Conservation (phyloP, 129 eudicot genomes). For the Gnaphalium uliginosum region DNA sequence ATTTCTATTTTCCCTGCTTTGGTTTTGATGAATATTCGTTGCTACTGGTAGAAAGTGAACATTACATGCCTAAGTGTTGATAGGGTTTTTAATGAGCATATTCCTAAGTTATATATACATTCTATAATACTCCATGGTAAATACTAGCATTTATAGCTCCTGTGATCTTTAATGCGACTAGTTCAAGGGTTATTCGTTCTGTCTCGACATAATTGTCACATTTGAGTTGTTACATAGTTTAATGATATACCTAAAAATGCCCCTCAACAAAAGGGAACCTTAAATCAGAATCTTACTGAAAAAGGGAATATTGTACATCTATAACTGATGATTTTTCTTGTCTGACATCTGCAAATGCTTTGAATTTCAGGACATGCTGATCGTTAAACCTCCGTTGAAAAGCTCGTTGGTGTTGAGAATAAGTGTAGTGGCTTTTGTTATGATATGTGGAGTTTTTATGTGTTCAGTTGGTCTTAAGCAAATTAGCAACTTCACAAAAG, state of each 20-base stretch:
- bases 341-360: constrained; percentile 22
- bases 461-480: constrained; percentile 69
- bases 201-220: background rate
- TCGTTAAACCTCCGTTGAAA: constrained; percentile 48
- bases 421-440: constrained; percentile 58
- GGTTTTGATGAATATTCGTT: background rate
- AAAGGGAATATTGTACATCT: background rate
- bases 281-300: constrained; percentile 15
- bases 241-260: background rate
- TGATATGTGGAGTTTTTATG: constrained; percentile 73
- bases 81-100: constrained; percentile 24
- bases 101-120: background rate
- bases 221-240: constrained; percentile 1
- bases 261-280: background rate
- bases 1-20: background rate
- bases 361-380: constrained; percentile 60
- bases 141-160: constrained; percentile 8
- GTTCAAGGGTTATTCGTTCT: background rate
- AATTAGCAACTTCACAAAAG: constrained; percentile 40
- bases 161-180: constrained; percentile 7
- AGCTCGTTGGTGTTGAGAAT: constrained; percentile 57
- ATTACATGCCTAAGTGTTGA: background rate
- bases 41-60: constrained; percentile 7
- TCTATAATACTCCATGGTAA: constrained; percentile 4
- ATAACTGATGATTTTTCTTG: background rate